phyloP scores from a whole-genome alignment of 495 filamentous ascomycete genomes.

The Penicillium riverlandense region DNA sequence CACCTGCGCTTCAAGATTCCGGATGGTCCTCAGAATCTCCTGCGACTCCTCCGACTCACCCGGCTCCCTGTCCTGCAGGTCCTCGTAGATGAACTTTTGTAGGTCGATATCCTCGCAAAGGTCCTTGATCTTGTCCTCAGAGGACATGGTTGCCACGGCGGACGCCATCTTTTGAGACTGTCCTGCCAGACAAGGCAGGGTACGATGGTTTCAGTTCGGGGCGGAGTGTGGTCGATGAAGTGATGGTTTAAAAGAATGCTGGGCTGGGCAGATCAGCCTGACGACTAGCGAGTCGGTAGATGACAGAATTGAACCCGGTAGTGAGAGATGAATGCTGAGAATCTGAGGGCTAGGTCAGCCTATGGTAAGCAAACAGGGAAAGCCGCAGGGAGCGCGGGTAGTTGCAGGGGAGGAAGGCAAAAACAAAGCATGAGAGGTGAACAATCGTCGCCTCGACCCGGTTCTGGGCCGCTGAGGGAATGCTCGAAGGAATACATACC shows the following conservation, averaged over 20 bases:
- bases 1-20: constrained; percentile 3
- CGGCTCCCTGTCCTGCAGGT: constrained; percentile 18
- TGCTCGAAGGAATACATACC: too few species aligned
- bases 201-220: too few species aligned
- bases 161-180: constrained; percentile 3
- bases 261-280: constrained; percentile 1
- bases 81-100: constrained; percentile 25
- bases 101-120: constrained; percentile 27
- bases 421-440: background rate
- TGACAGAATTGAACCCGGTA: background rate
- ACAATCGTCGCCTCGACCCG: background rate
- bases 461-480: too few species aligned
- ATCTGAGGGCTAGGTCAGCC: background rate
- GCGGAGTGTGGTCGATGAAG: background rate
- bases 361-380: background rate
- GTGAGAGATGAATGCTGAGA: background rate
- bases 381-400: background rate
- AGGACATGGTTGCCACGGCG: background rate
- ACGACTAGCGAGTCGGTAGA: constrained; percentile 1
- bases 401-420: background rate
- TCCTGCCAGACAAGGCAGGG: too few species aligned
- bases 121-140: constrained; percentile 14
- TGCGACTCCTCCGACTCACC: constrained; percentile 4
- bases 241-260: background rate
- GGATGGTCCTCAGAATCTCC: constrained; percentile 5